Percentiles rank a stretch among this genome's conserved stretches.
phyloP scores from a whole-genome alignment of 768 basidiomycete species.

The Suillus decipiens region DNA sequence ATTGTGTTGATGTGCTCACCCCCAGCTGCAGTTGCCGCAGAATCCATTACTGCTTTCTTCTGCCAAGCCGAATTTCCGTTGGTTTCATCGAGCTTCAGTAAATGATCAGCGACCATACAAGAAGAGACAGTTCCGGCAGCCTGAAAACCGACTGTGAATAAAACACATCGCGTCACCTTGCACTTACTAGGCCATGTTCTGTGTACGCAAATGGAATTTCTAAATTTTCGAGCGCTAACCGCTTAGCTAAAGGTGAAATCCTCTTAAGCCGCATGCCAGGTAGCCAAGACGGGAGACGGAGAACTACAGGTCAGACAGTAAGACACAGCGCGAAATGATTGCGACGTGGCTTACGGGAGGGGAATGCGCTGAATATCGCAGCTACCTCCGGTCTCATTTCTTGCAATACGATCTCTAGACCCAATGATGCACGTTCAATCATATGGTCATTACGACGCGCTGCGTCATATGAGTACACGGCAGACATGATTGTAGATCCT shows the following conservation, averaged over 20 bases:
- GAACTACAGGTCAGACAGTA: conserved; percentile 4
- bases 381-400: conserved; percentile 2
- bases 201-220: conserved; percentile 7
- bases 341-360: conserved; percentile 4
- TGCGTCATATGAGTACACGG: conserved; percentile 9
- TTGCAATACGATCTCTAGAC: background rate
- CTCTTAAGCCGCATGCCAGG: conserved; percentile 10
- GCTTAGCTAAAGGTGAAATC: background rate
- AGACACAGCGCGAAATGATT: background rate
- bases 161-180: no score
- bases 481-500: conserved; percentile 10
- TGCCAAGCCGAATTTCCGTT: background rate
- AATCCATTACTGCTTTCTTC: conserved; percentile 1
- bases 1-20: conserved; percentile 8
- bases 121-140: conserved; percentile 1
- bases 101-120: conserved; percentile 15
- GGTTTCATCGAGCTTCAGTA: conserved; percentile 6
- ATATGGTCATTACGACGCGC: conserved; percentile 1
- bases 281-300: conserved; percentile 12
- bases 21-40: conserved; percentile 9
- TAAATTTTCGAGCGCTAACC: background rate
- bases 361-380: conserved; percentile 11
- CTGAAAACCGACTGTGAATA: background rate
- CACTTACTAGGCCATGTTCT: conserved; percentile 1
- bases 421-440: background rate